These are phyloP conservation scores for Ambrosia artemisiifolia DNA, from an alignment of 129 eudicot species.

Conservation along the genomic window DNA sequence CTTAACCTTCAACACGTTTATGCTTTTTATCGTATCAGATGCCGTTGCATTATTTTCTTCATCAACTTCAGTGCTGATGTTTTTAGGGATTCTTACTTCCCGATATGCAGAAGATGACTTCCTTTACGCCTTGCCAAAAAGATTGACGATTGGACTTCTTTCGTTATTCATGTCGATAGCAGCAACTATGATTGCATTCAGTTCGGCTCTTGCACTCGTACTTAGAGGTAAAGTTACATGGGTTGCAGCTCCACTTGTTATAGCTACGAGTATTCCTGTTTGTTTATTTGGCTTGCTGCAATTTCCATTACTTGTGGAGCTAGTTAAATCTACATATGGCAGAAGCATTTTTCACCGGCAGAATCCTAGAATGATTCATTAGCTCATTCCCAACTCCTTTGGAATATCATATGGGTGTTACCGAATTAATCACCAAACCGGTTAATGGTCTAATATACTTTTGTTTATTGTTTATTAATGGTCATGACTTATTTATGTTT, in stretches of 20 bases:
- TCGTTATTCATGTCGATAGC: constrained; percentile 29
- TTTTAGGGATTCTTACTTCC: constrained; percentile 41
- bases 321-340: constrained; percentile 12
- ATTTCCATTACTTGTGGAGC: constrained; percentile 10
- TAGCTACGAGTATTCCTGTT: constrained; percentile 12
- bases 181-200: constrained; percentile 14
- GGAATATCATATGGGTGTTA: too few relatives aligned
- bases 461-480: too few relatives aligned
- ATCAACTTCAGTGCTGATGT: constrained; percentile 36
- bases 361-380: neutral
- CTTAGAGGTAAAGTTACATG: constrained; percentile 4
- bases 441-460: too few relatives aligned
- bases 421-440: too few relatives aligned
- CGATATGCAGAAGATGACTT: constrained; percentile 46
- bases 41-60: constrained; percentile 28
- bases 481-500: too few relatives aligned
- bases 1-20: neutral
- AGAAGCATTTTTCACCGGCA: constrained; percentile 11
- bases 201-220: constrained; percentile 5
- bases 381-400: neutral
- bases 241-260: constrained; percentile 8
- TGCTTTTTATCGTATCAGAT: neutral
- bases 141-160: constrained; percentile 27
- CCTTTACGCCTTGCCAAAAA: constrained; percentile 33
- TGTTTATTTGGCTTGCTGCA: constrained; percentile 4